Base-by-base conservation (phyloP, 2,329 filamentous ascomycete species). In the Exophiala spinifera region DNA sequence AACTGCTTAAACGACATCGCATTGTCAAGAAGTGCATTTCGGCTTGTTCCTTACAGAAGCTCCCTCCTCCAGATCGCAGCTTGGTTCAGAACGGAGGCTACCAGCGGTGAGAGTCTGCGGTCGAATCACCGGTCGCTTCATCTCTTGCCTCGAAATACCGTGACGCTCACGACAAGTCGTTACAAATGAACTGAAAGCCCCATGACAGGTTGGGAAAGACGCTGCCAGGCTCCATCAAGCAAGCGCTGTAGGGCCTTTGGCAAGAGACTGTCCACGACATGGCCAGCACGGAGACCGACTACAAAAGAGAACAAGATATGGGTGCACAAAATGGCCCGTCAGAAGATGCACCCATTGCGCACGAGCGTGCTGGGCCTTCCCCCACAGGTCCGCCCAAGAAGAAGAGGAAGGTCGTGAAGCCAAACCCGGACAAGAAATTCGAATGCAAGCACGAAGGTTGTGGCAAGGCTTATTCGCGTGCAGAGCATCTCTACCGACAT, bases 401-500 rank as follows among this genome's bases (percentile, higher is more conserved):
- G 60, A 69, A 72, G 49, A 72, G 72, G 61, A 69, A 75, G 56
- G 72, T 69, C 54, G 70, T 73, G 47, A 77, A 77, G 57, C 70
- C 71, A 31, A 70, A 70, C 43, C 64, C 72, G 33, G 76, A 78
- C 55, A 76, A 75, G 61, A 78, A 77, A 66, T 92, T 91, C 61
- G 86, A 88, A 66, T 99, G 94, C 68, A 86, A 87, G 4, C 84
- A 90, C 56, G 85, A 89, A 61, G 89, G 87, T 36, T 99, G 94
- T 66, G 91, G 90, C 37, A 99, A 96, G 78, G 95, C 87, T 69
- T 99, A 99, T 70, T 96, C 92, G 21, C 83, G 94, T 68, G 92
- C 94, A 7, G 94, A 97, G 73, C 94, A 99, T 76, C 77, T 99
- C 76, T 96, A 96, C 74, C 85, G 94, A 43, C 92, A 97, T 73